These are phyloP conservation scores for Colletotrichum abscissum DNA, from an alignment of 2,329 filamentous ascomycete genomes.

Conservation along the genomic window DNA sequence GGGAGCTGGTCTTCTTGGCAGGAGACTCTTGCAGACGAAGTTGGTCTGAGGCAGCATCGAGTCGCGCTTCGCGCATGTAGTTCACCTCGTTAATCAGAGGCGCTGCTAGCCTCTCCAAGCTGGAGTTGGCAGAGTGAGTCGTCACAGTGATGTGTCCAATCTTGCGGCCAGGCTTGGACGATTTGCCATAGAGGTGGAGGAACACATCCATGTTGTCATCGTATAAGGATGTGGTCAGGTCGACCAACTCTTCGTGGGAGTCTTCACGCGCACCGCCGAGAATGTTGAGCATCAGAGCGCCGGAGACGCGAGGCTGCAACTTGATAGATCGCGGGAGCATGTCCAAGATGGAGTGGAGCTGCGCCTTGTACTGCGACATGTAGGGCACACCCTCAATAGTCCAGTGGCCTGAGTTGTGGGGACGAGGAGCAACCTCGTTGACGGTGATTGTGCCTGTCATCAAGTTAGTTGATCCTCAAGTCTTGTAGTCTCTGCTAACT, in stretches of 20 bases:
- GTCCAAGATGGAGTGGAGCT: slow-evolving; percentile 85
- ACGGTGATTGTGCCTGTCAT: slow-evolving; percentile 72
- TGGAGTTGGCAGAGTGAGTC: slow-evolving; percentile 72
- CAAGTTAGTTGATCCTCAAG: slow-evolving; percentile 9
- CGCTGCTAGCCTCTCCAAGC: slow-evolving; percentile 68
- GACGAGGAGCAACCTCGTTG: slow-evolving; percentile 82
- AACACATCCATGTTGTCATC: slow-evolving; percentile 60
- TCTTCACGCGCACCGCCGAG: slow-evolving; percentile 75
- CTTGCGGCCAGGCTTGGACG: slow-evolving; percentile 87
- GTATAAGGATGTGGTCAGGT: slow-evolving; percentile 57
- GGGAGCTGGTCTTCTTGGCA: slow-evolving; percentile 36
- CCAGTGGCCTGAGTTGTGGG: slow-evolving; percentile 93
- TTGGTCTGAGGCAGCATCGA: slow-evolving; percentile 52
- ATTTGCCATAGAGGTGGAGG: slow-evolving; percentile 93
- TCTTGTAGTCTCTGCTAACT: slow-evolving; percentile 31
- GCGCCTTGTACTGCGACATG: slow-evolving; percentile 90
- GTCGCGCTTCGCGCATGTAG: slow-evolving; percentile 65
- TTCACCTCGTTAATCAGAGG: slow-evolving; percentile 76
- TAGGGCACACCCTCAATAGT: slow-evolving; percentile 92
- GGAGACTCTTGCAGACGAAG: slow-evolving; percentile 47
- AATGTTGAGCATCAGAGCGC: slow-evolving; percentile 84
- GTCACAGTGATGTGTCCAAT: slow-evolving; percentile 95
- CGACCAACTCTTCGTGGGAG: slow-evolving; percentile 67
- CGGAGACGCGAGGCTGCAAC: slow-evolving; percentile 68
- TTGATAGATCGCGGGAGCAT: slow-evolving; percentile 64